A percentile compares a stretch with the other conserved stretches of the same genome.
Conservation (phyloP, 805 yeast species). For the Starmerella kuoi region DNA sequence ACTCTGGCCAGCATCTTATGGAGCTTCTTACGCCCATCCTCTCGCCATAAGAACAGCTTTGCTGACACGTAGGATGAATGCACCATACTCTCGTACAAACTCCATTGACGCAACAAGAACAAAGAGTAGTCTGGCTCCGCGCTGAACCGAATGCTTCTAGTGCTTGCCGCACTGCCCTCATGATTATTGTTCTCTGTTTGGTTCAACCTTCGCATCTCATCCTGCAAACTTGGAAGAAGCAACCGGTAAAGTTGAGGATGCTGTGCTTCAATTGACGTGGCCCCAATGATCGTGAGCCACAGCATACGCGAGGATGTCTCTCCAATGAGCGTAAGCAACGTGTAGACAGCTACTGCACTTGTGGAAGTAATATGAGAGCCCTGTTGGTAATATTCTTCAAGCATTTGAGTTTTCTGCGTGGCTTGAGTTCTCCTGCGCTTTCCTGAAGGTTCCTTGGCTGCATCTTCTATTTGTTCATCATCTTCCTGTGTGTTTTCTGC, state of each 20-base stretch:
- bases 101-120: conserved; percentile 83
- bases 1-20: conserved; percentile 90
- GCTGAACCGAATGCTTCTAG: conserved; percentile 34
- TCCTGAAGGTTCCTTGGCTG: conserved; percentile 1
- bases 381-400: conserved; percentile 69
- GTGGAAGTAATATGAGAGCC: conserved; percentile 74
- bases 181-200: conserved; percentile 1
- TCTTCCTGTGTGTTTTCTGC: conserved; percentile 21
- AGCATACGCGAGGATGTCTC: conserved; percentile 56
- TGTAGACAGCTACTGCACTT: conserved; percentile 64
- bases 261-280: conserved; percentile 62
- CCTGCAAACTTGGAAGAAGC: conserved; percentile 60
- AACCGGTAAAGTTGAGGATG: conserved; percentile 61
- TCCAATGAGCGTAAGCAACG: conserved; percentile 68
- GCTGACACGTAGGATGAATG: conserved; percentile 89
- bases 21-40: conserved; percentile 72
- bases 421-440: conserved; percentile 15
- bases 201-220: conserved; percentile 67
- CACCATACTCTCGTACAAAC: conserved; percentile 76
- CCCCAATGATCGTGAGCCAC: conserved; percentile 85
- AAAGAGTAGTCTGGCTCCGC: conserved; percentile 77
- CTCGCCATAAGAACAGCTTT: conserved; percentile 77
- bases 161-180: conserved; percentile 19
- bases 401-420: conserved; percentile 32
- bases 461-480: conserved; percentile 11